Conservation (phyloP, 768 basidiomycete genomes). For the Podaxis rugospora region DNA sequence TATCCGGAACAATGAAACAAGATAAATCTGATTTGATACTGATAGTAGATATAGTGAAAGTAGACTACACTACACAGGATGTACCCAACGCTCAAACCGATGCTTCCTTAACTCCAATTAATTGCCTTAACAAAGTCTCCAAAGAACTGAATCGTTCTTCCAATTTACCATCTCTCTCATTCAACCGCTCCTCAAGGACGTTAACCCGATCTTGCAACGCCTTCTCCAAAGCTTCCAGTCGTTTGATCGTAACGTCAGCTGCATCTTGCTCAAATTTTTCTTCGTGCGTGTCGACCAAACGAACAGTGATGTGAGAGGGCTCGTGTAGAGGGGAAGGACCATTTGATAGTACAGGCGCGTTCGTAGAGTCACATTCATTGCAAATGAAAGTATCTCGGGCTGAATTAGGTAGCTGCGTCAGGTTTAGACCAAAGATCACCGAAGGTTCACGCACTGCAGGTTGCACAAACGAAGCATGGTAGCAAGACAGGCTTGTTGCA, state of each 20-base stretch:
- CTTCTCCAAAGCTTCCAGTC: constrained; percentile 20
- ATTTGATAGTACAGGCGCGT: constrained; percentile 7
- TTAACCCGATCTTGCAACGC: constrained; percentile 19
- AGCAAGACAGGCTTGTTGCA: constrained; percentile 17
- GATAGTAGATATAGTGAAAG: background rate
- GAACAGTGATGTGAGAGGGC: constrained; percentile 24
- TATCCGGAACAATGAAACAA: background rate
- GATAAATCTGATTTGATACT: background rate
- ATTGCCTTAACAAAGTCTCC: background rate
- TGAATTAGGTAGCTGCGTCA: constrained; percentile 5
- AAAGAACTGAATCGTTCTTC: constrained; percentile 11
- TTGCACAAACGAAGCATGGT: constrained; percentile 23
- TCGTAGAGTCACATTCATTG: constrained; percentile 24
- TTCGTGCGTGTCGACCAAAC: constrained; percentile 24
- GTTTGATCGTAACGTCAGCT: constrained; percentile 15
- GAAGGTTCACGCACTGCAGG: constrained; percentile 16
- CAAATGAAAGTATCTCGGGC: constrained; percentile 30
- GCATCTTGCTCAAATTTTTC: constrained; percentile 21
- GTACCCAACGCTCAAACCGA: background rate
- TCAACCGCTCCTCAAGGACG: constrained; percentile 20
- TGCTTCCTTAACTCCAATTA: background rate
- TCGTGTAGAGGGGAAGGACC: constrained; percentile 18
- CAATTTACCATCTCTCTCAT: constrained; percentile 15
- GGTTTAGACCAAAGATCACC: background rate
- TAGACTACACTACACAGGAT: background rate